These are phyloP conservation scores for Talaromyces marneffei DNA, from an alignment of 2,329 filamentous ascomycete species.

Conservation along the genomic window DNA sequence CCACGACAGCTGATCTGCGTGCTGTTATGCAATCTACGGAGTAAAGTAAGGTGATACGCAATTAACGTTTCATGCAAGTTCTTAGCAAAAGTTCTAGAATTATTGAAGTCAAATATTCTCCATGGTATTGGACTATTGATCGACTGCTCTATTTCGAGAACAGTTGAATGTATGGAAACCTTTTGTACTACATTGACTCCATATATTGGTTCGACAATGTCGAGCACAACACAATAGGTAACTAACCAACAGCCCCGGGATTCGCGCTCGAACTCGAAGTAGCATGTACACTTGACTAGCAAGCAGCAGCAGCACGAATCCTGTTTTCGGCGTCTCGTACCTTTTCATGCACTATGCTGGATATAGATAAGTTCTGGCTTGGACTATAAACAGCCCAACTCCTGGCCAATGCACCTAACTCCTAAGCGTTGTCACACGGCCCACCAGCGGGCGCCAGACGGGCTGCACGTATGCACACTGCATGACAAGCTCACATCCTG, in stretches of 20 bases:
- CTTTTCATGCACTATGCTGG: background rate
- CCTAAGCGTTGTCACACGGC: background rate
- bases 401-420: background rate
- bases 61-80: background rate
- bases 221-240: background rate
- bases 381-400: background rate
- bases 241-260: background rate
- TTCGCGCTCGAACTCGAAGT: background rate
- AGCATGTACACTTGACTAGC: background rate
- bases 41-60: background rate
- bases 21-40: background rate
- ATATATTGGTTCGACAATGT: background rate
- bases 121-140: background rate
- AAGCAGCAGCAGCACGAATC: background rate
- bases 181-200: background rate
- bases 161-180: background rate
- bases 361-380: background rate
- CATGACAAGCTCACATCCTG: conserved; percentile 1
- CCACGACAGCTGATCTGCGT: background rate
- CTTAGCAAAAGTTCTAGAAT: background rate
- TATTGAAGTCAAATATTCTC: background rate
- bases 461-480: background rate
- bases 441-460: background rate
- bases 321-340: background rate
- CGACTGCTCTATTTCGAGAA: background rate